phyloP scores from a whole-genome alignment of 371 early-diverging fungal species.

The Conidiobolus incongruus region DNA sequence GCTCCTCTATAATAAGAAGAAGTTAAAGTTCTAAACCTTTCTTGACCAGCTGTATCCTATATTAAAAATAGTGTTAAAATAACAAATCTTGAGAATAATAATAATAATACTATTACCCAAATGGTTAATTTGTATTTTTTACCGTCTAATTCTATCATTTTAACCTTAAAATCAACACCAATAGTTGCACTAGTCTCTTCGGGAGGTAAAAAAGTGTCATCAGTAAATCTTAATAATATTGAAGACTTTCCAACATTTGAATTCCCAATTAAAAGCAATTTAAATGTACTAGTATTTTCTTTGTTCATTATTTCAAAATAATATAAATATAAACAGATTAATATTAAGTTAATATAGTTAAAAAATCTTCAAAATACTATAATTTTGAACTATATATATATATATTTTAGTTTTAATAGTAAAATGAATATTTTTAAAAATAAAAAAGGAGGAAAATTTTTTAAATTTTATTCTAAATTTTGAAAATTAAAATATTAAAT shows the following conservation, averaged over 20 bases:
- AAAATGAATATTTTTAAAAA: no score
- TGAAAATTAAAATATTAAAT: no score
- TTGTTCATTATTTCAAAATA: no score
- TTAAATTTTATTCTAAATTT: no score
- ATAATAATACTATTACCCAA: slow-evolving; percentile 33
- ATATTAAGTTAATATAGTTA: no score
- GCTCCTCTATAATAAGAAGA: slow-evolving; percentile 97
- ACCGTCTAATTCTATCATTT: slow-evolving; percentile 73
- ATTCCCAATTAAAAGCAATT: slow-evolving; percentile 96
- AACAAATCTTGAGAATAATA: background rate
- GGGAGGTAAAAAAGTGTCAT: slow-evolving; percentile 83
- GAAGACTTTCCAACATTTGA: slow-evolving; percentile 97
- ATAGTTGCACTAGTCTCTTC: slow-evolving; percentile 91
- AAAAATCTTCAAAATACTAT: no score
- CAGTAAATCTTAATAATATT: slow-evolving; percentile 90
- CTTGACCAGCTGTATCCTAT: slow-evolving; percentile 99
- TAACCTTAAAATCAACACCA: slow-evolving; percentile 99
- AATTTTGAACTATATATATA: no score
- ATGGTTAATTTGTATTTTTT: slow-evolving; percentile 94
- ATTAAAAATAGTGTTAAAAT: background rate
- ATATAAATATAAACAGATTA: no score
- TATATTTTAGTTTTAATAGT: no score
- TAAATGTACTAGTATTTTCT: slow-evolving; percentile 51
- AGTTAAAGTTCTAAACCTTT: slow-evolving; percentile 98
- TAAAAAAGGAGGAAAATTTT: no score